Percentiles rank a stretch among this genome's conserved stretches.
Conservation (phyloP, 768 basidiomycete species). For the Suillus discolor region DNA sequence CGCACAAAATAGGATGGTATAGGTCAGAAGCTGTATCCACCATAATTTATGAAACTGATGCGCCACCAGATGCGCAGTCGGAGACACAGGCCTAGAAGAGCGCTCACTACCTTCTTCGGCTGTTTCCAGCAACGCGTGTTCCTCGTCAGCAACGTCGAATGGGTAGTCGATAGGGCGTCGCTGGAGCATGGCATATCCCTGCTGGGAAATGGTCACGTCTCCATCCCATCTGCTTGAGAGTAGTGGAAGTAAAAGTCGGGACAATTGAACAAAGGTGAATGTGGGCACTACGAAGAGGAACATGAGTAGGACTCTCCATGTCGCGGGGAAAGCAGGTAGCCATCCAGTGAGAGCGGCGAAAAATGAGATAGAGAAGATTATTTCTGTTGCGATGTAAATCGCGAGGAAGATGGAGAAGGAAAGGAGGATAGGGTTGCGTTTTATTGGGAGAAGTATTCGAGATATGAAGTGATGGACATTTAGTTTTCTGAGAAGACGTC, state of each 20-base stretch:
- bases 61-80: no score
- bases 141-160: background rate
- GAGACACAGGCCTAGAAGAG: constrained; percentile 7
- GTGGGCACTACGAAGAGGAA: constrained; percentile 9
- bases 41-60: background rate
- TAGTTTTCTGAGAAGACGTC: background rate
- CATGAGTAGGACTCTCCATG: constrained; percentile 11
- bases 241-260: background rate
- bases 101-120: background rate
- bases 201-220: background rate
- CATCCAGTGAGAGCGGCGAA: background rate
- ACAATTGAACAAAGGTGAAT: constrained; percentile 9
- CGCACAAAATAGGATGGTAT: background rate
- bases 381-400: constrained; percentile 6
- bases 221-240: background rate
- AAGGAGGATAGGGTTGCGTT: constrained; percentile 5
- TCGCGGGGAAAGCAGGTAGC: constrained; percentile 11
- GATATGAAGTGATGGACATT: no score
- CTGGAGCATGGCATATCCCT: constrained; percentile 6
- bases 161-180: background rate
- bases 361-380: background rate
- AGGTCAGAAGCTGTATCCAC: constrained; percentile 9
- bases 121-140: background rate
- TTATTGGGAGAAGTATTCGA: background rate
- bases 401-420: constrained; percentile 1